Conservation (phyloP, 805 yeast genomes). For the Candida qinlingensis region DNA sequence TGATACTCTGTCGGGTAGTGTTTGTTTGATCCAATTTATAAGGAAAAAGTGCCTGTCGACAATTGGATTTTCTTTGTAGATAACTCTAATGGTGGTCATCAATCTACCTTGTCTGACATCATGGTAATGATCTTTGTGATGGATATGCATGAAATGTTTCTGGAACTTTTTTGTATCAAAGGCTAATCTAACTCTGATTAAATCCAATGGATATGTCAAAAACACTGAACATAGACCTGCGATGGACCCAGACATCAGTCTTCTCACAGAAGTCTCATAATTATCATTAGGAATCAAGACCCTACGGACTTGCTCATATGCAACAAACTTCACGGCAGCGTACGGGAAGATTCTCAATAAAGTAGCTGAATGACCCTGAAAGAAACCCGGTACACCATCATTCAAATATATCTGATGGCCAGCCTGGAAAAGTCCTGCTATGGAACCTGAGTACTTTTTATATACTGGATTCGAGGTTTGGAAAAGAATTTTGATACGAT, state of each 20-base stretch:
- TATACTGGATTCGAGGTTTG: slow-evolving; percentile 94
- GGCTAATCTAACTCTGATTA: slow-evolving; percentile 87
- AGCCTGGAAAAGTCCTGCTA: slow-evolving; percentile 71
- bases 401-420: slow-evolving; percentile 54
- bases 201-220: slow-evolving; percentile 87
- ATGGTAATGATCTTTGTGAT: slow-evolving; percentile 20
- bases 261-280: slow-evolving; percentile 74
- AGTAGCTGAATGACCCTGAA: slow-evolving; percentile 95
- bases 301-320: slow-evolving; percentile 87
- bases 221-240: slow-evolving; percentile 86
- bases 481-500: slow-evolving; percentile 88
- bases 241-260: slow-evolving; percentile 83
- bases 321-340: slow-evolving; percentile 94
- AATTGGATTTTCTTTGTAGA: slow-evolving; percentile 23
- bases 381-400: slow-evolving; percentile 79
- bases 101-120: slow-evolving; percentile 27
- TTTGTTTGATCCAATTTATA: slow-evolving; percentile 17
- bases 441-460: slow-evolving; percentile 71
- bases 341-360: slow-evolving; percentile 88
- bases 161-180: slow-evolving; percentile 55
- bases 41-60: slow-evolving; percentile 16
- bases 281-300: slow-evolving; percentile 67
- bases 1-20: slow-evolving; percentile 17
- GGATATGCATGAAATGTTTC: slow-evolving; percentile 13
- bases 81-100: slow-evolving; percentile 19